Evolutionary conservation across 331 rosid genomes (phyloP).

Genomic region (Malus hybrid): DNA sequence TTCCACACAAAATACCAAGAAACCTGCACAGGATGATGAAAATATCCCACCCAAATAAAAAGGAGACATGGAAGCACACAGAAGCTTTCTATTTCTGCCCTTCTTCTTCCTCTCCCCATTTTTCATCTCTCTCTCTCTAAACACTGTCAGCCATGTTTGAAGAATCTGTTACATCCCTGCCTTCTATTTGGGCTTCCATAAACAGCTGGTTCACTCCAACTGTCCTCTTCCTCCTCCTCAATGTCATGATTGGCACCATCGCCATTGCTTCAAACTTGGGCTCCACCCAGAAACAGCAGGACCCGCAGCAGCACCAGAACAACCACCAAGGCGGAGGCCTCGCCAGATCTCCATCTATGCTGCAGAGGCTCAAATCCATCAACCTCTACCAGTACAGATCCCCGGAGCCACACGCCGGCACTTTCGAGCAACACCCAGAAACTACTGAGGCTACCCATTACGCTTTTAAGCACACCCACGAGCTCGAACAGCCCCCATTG

Average conservation of each 20-base stretch:
- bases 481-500: constrained; percentile 19
- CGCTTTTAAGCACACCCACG: neutral
- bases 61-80: neutral
- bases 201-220: constrained; percentile 85
- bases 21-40: neutral
- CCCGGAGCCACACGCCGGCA: constrained; percentile 19
- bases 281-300: constrained; percentile 14
- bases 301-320: constrained; percentile 12
- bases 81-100: neutral
- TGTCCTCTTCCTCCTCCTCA: constrained; percentile 71
- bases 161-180: constrained; percentile 45
- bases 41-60: constrained; percentile 6
- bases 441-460: neutral
- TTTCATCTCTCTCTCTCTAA: neutral
- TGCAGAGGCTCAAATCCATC: constrained; percentile 68
- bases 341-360: constrained; percentile 63
- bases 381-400: constrained; percentile 49
- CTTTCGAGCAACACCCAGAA: constrained; percentile 15
- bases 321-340: constrained; percentile 26
- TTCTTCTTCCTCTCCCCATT: no score
- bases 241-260: constrained; percentile 77
- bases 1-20: neutral
- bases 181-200: constrained; percentile 57
- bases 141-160: constrained; percentile 46
- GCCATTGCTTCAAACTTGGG: constrained; percentile 47